phyloP scores from a whole-genome alignment of 2,329 filamentous ascomycete species.

The Aspergillus persii region DNA sequence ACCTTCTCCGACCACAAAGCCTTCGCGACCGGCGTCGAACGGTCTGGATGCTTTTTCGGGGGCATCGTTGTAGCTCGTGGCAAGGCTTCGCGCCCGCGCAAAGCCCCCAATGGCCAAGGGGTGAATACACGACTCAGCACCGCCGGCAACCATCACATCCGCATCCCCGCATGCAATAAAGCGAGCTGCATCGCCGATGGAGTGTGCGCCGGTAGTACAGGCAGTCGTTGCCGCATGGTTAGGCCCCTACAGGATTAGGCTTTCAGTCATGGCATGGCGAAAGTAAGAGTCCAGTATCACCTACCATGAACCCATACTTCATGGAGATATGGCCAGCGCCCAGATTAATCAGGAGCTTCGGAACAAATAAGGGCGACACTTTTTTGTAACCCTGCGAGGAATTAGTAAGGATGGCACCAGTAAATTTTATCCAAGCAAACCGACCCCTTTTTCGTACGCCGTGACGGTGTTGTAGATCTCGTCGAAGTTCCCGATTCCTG shows the following conservation, averaged over 20 bases:
- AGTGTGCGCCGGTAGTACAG: conserved; percentile 93
- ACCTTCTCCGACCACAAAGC: conserved; percentile 92
- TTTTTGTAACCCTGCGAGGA: conserved; percentile 75
- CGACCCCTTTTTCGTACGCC: conserved; percentile 69
- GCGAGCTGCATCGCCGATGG: conserved; percentile 88
- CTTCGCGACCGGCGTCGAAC: conserved; percentile 75
- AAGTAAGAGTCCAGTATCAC: background rate
- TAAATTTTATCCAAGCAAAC: conserved; percentile 26
- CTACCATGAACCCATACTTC: conserved; percentile 73
- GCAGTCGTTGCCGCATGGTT: conserved; percentile 93
- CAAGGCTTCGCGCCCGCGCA: conserved; percentile 78
- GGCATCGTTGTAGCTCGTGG: conserved; percentile 73
- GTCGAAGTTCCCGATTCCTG: conserved; percentile 90
- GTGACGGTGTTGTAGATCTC: conserved; percentile 84
- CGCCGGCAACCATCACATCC: conserved; percentile 93
- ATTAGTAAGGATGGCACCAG: conserved; percentile 8
- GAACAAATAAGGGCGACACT: conserved; percentile 90
- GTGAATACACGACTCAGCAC: conserved; percentile 92
- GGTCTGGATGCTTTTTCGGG: conserved; percentile 75
- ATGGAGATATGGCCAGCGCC: conserved; percentile 94
- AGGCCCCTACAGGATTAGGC: conserved; percentile 60
- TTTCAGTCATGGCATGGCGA: conserved; percentile 12
- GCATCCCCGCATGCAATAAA: conserved; percentile 91
- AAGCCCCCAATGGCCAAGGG: conserved; percentile 92
- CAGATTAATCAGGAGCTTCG: conserved; percentile 88